These are phyloP conservation scores for Gastrodia elata DNA, from an alignment of 106 monocot genomes.

Conservation along the genomic window DNA sequence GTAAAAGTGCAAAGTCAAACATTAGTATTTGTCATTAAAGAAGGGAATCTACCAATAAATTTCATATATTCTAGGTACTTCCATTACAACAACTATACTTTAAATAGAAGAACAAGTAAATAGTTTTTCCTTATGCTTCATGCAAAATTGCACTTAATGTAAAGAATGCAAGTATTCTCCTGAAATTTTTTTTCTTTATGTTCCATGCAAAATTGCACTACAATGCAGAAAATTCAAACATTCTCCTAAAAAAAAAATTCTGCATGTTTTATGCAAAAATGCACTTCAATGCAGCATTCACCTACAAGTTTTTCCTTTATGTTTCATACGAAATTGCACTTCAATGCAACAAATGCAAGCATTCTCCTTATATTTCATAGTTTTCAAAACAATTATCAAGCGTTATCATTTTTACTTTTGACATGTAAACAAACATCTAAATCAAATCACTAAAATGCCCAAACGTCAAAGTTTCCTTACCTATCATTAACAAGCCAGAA, in stretches of 20 bases:
- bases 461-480: slow-evolving; percentile 24
- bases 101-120: neutral
- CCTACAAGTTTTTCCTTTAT: too few relatives aligned
- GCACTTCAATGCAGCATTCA: too few relatives aligned
- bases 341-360: neutral
- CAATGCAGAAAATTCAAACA: too few relatives aligned
- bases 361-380: neutral
- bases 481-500: slow-evolving; percentile 80
- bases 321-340: neutral
- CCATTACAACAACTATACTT: neutral
- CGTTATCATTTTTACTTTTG: neutral
- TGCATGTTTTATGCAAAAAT: neutral
- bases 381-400: neutral
- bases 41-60: neutral
- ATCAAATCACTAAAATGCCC: neutral
- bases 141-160: too few relatives aligned
- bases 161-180: too few relatives aligned
- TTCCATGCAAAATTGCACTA: too few relatives aligned
- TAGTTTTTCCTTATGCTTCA: neutral
- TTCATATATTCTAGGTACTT: too few relatives aligned
- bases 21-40: neutral
- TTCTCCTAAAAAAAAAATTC: too few relatives aligned
- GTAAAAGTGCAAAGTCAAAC: neutral
- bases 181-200: too few relatives aligned
- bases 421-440: neutral